Evolutionary conservation across 495 filamentous ascomycete genomes (phyloP).

Genomic region (Evernia prunastri): DNA sequence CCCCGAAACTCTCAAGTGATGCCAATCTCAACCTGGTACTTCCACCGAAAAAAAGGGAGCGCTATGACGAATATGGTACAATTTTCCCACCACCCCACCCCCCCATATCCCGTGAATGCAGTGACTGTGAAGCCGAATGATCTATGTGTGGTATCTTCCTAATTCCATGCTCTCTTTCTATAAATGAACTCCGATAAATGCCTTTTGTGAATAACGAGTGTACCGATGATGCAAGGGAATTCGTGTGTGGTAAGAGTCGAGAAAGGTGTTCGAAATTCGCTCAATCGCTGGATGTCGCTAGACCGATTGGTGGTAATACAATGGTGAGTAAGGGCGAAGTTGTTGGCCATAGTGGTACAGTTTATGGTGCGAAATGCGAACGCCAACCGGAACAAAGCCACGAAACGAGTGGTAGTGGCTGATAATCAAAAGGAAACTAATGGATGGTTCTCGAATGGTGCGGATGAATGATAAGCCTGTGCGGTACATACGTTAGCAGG

Average conservation of each 20-base stretch:
- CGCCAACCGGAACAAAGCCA: conserved; percentile 17
- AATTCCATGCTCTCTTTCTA: conserved; percentile 21
- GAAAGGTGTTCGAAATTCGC: conserved; percentile 16
- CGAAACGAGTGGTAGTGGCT: conserved; percentile 12
- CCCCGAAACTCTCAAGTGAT: conserved; percentile 13
- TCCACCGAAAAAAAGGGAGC: conserved; percentile 4
- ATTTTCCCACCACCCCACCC: no score
- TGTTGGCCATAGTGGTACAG: conserved; percentile 23
- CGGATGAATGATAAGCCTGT: conserved; percentile 24
- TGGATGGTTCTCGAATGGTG: conserved; percentile 24
- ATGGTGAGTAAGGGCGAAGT: conserved; percentile 15
- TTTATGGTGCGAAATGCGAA: conserved; percentile 15
- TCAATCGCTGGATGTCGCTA: conserved; percentile 21
- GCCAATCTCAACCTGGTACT: conserved; percentile 1
- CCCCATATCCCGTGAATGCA: conserved; percentile 14
- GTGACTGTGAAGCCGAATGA: conserved; percentile 27
- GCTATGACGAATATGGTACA: conserved; percentile 16
- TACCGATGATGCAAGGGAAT: conserved; percentile 22
- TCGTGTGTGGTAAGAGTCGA: conserved; percentile 19
- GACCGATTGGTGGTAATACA: conserved; percentile 25
- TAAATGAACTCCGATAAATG: conserved; percentile 20
- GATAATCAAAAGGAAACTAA: conserved; percentile 7
- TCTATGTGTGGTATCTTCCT: conserved; percentile 30
- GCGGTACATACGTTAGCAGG: conserved; percentile 24
- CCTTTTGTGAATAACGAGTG: conserved; percentile 16